Evolutionary conservation across 371 early-diverging fungal species (phyloP), one percentile per base, ranked within the genome.

Genomic region (Rozella allomycis): DNA sequence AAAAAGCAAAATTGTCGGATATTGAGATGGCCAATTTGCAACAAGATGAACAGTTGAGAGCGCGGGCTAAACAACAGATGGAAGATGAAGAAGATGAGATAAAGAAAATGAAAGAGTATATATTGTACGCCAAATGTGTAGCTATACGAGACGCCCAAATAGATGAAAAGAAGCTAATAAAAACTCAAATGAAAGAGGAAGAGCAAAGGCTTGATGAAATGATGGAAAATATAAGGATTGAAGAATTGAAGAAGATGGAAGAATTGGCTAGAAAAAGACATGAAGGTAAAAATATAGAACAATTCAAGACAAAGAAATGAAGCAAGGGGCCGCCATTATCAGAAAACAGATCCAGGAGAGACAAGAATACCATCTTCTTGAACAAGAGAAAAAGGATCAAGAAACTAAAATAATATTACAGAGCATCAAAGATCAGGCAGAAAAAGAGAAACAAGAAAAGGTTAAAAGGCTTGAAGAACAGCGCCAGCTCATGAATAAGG

Each of bases 71-170:
- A 31, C 37, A 49, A 40, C 60, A 60, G 38, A 39, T 58, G 2
- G 65, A 65, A 32, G 60, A 65, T 40, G 58, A 65, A 37, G 62
- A 61, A 38, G 65, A 65, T 39, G 65, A 61, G 18, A 61, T 65
- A 37, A 61, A 61, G 41, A 54, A 57, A 31, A 41, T 65, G 47
- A 65, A 65, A 28, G 65, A 65, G 37, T 39, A 61, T 26, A 65
- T 65, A 49, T 38, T 65, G 17, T 61, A 65, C 28, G 62, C 60
- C 3, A 65, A 65, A 36, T 65, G 65, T 39, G 62, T 59, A 10
- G 51, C 58, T n/a, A 65, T 65, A 25, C 41, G 65, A 19, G 65
- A 65, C 26, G 33, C 35, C 14, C 65, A 65, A 37, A 54, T 65
- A 2, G 54, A 60, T 17, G 58, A 64, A 31, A 60, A 60, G 58